Base-by-base conservation (phyloP, 257 asterid genomes). In the Solanum piurae region DNA sequence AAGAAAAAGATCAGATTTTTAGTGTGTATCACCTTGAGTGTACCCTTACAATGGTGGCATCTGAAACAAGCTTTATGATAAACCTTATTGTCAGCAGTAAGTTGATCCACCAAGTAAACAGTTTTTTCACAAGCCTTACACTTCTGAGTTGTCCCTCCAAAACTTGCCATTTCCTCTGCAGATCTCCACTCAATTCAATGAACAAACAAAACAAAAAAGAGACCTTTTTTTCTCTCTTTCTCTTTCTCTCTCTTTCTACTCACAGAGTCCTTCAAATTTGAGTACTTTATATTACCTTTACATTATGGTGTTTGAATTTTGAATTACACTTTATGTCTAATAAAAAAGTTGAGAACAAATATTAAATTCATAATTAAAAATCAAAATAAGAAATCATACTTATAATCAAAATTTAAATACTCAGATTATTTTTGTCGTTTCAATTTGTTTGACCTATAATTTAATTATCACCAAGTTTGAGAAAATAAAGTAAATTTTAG, bases 51-150 rank as follows among this genome's bases (percentile, higher is more conserved):
- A 75, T 94, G 98, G 90, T 93, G 93, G 88, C 98, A 94, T 89
- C 96, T 93, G 55, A 94, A 94, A 88, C 98, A 94, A 87, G 96
- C 92, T 91, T 89, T 94, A 91, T 94, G 98, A 91, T 93, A 93
- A 16, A 93, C 92, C 83, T 91, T 94, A 88, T 88, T 92, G 86
- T 94, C 95, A 79, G 94, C 93, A 49, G 93, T 86, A 86, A 94
- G 95, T 83, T 93, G 91, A 91, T 94, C 96, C 91, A 94, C 95
- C 88, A 94, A 91, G 87, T 94, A 94, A 4, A 94, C 95, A 23
- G 98, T 94, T 93, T 93, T 94, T 34, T 91, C 95, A 88, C 98
- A 94, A 73, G 93, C 94, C 84, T 91, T 93, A 87, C 98, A 94
- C 86, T 92, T 93, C 92, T 93, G 96, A 5, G 94, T 93, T 87